A percentile compares a stretch with the other conserved stretches of the same genome.
These are phyloP conservation scores for Hyphodiscus hymeniophilus DNA, from an alignment of 495 filamentous ascomycete species.

Conservation along the genomic window DNA sequence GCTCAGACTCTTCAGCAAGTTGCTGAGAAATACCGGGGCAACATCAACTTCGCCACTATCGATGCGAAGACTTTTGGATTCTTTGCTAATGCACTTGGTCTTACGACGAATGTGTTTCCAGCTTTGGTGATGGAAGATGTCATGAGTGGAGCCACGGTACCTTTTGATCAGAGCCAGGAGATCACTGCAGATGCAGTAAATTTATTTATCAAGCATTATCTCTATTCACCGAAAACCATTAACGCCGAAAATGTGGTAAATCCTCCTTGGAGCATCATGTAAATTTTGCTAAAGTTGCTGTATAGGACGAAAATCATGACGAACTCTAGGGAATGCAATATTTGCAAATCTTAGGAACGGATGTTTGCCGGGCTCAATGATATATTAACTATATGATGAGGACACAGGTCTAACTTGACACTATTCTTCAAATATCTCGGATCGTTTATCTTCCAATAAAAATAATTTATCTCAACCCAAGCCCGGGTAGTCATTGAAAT, in stretches of 20 bases:
- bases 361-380: too few relatives aligned
- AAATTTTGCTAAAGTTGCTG: neutral
- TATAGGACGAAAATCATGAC: neutral
- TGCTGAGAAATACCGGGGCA: conserved; percentile 38
- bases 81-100: conserved; percentile 5
- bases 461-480: neutral
- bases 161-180: conserved; percentile 6
- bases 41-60: conserved; percentile 16
- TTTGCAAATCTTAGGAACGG: too few relatives aligned
- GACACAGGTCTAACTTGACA: neutral
- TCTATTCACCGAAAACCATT: neutral
- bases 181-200: conserved; percentile 1
- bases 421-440: neutral
- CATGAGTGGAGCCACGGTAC: conserved; percentile 1
- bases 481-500: neutral
- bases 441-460: neutral
- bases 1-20: conserved; percentile 37
- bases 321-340: neutral
- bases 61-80: conserved; percentile 5
- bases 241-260: neutral
- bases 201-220: neutral
- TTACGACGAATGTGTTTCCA: conserved; percentile 4
- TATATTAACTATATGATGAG: too few relatives aligned
- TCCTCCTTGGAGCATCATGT: neutral
- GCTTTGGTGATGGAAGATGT: conserved; percentile 12